These are phyloP conservation scores for Populus simonii DNA, from an alignment of 345 rosid genomes.

Conservation along the genomic window DNA sequence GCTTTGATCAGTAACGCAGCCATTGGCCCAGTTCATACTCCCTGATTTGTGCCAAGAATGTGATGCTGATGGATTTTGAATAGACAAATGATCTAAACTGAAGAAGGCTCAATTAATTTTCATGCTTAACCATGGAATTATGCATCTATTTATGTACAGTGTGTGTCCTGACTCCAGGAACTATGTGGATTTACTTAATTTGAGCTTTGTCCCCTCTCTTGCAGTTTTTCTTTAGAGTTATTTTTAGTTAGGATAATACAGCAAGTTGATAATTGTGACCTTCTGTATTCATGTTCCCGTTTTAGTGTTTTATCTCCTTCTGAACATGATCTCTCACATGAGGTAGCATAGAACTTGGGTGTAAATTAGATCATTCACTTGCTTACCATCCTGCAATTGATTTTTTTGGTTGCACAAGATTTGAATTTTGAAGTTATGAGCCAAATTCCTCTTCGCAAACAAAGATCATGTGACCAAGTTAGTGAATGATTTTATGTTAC, in stretches of 20 bases:
- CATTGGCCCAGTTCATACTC: not conserved
- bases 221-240: not conserved
- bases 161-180: not conserved
- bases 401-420: not conserved
- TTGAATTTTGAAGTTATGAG: not conserved
- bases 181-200: not conserved
- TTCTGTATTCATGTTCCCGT: not conserved
- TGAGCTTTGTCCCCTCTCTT: not conserved
- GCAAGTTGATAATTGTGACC: not conserved
- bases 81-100: not conserved
- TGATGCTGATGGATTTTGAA: not conserved
- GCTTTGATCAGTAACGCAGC: not conserved
- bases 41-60: not conserved
- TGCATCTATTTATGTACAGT: not conserved
- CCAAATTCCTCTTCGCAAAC: not conserved
- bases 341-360: not conserved
- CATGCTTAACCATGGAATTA: not conserved
- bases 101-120: not conserved
- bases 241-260: not conserved
- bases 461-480: not conserved
- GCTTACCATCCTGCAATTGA: not conserved
- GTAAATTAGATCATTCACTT: not conserved
- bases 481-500: not conserved
- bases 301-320: not conserved
- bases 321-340: too few species aligned